Conservation (phyloP, 148 eudicot genomes). For the Camellia japonica region DNA sequence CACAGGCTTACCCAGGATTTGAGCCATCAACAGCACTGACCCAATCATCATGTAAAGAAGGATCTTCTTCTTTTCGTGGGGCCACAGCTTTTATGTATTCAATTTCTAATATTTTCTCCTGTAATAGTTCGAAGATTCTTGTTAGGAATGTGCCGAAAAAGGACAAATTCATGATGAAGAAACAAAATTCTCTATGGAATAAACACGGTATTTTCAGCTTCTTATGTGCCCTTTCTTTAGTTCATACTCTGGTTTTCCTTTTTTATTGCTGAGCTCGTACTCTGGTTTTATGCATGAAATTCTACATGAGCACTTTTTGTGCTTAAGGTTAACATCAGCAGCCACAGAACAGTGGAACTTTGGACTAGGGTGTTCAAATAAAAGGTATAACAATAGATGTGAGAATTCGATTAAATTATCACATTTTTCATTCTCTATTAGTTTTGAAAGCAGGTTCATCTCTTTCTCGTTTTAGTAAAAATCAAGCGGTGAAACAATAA, state of each 20-base stretch:
- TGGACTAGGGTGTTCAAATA: neutral
- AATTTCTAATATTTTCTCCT: slow-evolving; percentile 91
- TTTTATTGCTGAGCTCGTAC: neutral
- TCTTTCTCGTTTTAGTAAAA: neutral
- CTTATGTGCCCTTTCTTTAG: neutral
- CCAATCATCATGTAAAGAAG: slow-evolving; percentile 92
- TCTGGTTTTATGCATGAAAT: neutral
- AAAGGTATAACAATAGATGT: neutral
- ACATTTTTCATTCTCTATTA: neutral
- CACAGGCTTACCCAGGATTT: slow-evolving; percentile 52
- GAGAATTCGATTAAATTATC: neutral
- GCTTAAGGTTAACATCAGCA: neutral
- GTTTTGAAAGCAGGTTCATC: neutral
- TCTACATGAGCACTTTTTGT: neutral
- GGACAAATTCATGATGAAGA: neutral
- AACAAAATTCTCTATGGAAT: neutral
- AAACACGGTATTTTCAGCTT: neutral
- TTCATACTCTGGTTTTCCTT: neutral
- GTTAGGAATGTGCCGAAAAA: slow-evolving; percentile 11
- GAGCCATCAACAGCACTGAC: slow-evolving; percentile 93
- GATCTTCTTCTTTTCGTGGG: slow-evolving; percentile 81
- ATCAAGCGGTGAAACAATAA: neutral
- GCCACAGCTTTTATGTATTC: slow-evolving; percentile 84
- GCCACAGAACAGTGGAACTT: no score
- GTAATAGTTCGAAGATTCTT: slow-evolving; percentile 15